These are phyloP conservation scores for Hymenoscyphus salicellus DNA, from an alignment of 2,329 filamentous ascomycete species.

Conservation along the genomic window DNA sequence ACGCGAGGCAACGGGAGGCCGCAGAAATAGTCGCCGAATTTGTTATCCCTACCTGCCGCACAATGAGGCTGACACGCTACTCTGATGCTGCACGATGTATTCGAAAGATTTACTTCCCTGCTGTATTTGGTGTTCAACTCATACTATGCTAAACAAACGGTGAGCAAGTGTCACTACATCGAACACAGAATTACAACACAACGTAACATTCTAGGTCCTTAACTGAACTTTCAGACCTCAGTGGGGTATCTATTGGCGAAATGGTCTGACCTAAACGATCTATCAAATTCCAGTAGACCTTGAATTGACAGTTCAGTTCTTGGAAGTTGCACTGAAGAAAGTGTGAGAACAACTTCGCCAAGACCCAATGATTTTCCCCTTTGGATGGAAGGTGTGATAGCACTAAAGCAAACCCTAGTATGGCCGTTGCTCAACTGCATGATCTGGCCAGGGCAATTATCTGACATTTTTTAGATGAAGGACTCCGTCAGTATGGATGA, in stretches of 20 bases:
- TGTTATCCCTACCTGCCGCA: neutral
- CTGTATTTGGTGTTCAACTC: neutral
- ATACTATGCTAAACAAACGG: neutral
- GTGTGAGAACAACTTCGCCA: neutral
- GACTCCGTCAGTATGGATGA: neutral
- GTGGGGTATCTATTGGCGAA: neutral
- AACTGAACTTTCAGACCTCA: neutral
- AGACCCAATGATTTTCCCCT: neutral
- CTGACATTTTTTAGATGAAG: neutral
- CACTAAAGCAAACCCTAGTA: neutral
- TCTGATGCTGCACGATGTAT: neutral
- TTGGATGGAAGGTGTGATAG: neutral
- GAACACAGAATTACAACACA: slow-evolving; percentile 1
- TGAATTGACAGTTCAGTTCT: neutral
- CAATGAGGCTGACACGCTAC: neutral
- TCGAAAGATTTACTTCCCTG: neutral
- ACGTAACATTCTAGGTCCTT: neutral
- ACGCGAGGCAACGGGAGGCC: neutral
- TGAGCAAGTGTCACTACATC: neutral
- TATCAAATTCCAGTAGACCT: neutral
- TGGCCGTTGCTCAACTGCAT: neutral
- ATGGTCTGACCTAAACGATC: neutral
- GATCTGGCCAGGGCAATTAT: neutral
- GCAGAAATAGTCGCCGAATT: neutral
- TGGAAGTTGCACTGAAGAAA: neutral